Base-by-base conservation (phyloP, 2,329 filamentous ascomycete genomes). In the Phaeoacremonium minimum region DNA sequence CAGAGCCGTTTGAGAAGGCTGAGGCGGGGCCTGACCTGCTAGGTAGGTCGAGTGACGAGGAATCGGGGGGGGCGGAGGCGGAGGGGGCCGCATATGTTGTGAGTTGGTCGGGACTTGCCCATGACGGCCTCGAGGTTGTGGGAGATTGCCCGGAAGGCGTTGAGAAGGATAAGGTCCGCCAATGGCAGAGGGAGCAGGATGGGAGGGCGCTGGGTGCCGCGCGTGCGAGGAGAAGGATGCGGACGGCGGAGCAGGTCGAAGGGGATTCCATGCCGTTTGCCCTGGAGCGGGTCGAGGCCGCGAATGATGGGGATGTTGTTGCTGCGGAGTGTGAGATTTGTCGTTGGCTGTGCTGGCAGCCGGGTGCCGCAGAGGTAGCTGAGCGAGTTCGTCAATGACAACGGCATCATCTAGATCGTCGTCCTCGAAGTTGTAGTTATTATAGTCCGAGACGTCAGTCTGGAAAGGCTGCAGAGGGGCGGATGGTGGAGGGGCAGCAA, bases 321-420 rank as follows among this genome's bases (percentile, higher is more conserved):
- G 52, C 16, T 56, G 55, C 13, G 58, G 53, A 29, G 57, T 55
- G n/a, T 60, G 45, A 3, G 60, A 52, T 17, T 58, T 58, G 39
- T 66, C 62, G n/a, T n/a, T n/a, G n/a, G n/a, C n/a, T n/a, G n/a
- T n/a, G n/a, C n/a, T n/a, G n/a, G n/a, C n/a, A 35, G 57, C 44
- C 22, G 57, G 47, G 4, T 57, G 61, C 15, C 56, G 50, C 18
- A 61, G 56, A 13, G 65, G 59, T 14, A 62, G 56, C 4, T 65
- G 60, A n/a, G 57, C 61, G 20, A 50, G 43, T 17, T 69, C 63
- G 44, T 76, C 70, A 13, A 67, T 68, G 26, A 82, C 71, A 29
- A 77, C 67, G 7, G 73, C 67, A 44, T 77, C 73, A 49, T 80
- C 76, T 31, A 81, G 60, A 35, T 77, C 73, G 38, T 77, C 74